Conservation (phyloP, 2,329 filamentous ascomycete genomes). For the Penicillium sp. region DNA sequence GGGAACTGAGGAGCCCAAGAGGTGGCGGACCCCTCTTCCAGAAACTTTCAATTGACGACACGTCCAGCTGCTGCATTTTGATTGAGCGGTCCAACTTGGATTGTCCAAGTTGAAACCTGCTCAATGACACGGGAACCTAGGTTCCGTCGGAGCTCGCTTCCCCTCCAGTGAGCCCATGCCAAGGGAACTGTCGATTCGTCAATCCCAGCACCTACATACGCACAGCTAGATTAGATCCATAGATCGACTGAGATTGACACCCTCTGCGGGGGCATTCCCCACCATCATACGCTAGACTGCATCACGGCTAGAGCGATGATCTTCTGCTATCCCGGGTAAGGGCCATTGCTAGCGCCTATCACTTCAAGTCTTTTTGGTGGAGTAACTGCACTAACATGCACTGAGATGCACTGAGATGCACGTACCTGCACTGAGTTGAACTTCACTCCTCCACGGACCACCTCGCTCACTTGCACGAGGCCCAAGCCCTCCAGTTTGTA, state of each 20-base stretch:
- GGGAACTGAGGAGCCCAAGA: not conserved
- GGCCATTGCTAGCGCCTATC: not conserved
- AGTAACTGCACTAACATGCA: not conserved
- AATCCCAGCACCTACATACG: not conserved
- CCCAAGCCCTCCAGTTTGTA: not conserved
- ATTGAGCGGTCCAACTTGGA: not conserved
- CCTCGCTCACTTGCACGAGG: not conserved
- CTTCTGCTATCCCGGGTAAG: not conserved
- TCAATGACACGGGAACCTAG: not conserved
- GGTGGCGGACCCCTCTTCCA: not conserved
- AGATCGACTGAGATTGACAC: not conserved
- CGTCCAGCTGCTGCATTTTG: not conserved
- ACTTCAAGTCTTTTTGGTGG: not conserved
- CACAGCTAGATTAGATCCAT: not conserved
- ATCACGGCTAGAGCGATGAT: not conserved
- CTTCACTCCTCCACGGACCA: not conserved
- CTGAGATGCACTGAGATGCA: not conserved
- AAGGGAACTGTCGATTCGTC: not conserved
- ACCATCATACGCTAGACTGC: not conserved
- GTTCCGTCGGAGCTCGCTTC: not conserved
- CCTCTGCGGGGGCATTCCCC: not conserved
- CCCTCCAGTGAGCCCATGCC: not conserved
- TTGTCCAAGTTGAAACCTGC: not conserved
- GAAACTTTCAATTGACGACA: not conserved
- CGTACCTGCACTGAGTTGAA: not conserved